Percentiles rank a stretch among this genome's conserved stretches.
These are phyloP conservation scores for Thamnidium elegans DNA, from an alignment of 192 early-diverging fungal species.

Conservation along the genomic window DNA sequence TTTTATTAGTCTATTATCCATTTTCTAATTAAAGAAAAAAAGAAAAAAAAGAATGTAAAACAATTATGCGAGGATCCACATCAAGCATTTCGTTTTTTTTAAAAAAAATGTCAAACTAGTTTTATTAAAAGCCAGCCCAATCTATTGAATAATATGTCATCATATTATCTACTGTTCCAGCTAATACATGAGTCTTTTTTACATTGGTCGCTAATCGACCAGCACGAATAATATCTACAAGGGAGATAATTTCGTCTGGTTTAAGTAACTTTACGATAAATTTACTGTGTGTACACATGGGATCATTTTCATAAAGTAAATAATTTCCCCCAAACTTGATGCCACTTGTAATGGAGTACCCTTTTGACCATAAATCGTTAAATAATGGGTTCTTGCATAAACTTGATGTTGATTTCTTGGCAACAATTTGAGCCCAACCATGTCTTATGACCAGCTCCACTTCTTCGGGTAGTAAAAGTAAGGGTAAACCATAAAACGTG, in stretches of 20 bases:
- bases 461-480: slow-evolving; percentile 73
- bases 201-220: slow-evolving; percentile 69
- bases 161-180: slow-evolving; percentile 35
- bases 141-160: slow-evolving; percentile 39
- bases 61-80: too few relatives aligned
- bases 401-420: neutral
- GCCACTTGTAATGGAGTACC: slow-evolving; percentile 69
- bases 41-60: too few relatives aligned
- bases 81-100: too few relatives aligned
- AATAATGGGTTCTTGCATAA: slow-evolving; percentile 41
- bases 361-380: slow-evolving; percentile 59
- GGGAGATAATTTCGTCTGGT: slow-evolving; percentile 25
- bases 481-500: slow-evolving; percentile 69
- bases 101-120: too few relatives aligned
- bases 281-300: slow-evolving; percentile 66
- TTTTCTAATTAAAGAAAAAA: too few relatives aligned
- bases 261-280: slow-evolving; percentile 50
- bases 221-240: slow-evolving; percentile 52
- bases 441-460: slow-evolving; percentile 37
- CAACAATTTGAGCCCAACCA: neutral
- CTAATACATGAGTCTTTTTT: slow-evolving; percentile 67
- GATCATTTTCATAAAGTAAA: slow-evolving; percentile 76
- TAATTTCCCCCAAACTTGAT: slow-evolving; percentile 89
- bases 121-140: slow-evolving; percentile 50
- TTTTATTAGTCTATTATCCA: too few relatives aligned